Base-by-base conservation (phyloP, 495 filamentous ascomycete genomes). In the Letharia columbiana region DNA sequence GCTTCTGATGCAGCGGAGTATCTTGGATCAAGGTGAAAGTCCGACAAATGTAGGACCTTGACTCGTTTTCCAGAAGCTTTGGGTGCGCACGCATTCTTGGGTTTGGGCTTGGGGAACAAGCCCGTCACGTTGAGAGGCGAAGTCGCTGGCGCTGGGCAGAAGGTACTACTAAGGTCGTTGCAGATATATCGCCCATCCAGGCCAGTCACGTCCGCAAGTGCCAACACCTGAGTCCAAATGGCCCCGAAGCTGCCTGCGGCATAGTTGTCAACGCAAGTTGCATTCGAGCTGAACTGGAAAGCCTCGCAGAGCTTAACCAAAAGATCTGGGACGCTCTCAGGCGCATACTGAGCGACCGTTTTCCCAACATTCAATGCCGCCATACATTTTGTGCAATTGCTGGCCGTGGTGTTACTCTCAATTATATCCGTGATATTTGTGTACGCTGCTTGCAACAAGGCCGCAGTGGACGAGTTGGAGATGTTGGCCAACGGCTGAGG, bases 151-250 rank as follows among this genome's bases (percentile, higher is more conserved):
- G 71, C 67, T 15, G 73, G 67, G 70, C 84, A 87, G 65, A 80
- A 83, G 2, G 69, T 75, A 23, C 65, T 73, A 64, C 74, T 77
- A 17, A 86, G 68, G 8, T 71, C 76, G 69, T 81, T 77, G 76
- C 84, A 86, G 57, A 87, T 86, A 63, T 83, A 85, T 59, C 78
- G 68, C 4, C 84, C 84, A 71, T 87, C 84, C 8, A 80, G 73
- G 17, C 83, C 82, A 15, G 74, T 71, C 12, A 87, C 77, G 72
- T 86, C 79, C 31, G 82, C 83, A 60, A 78, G 74, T 1, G 79
- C 77, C 35, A 87, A 73, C 3, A 86, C 76, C 69, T 86, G 84
- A 7, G 83, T 82, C 83, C 82, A 86, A 61, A 81, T 74, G 0
- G 80, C 79, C 39, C 84, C 84, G 61, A 80, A 81, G 20, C 72